Conservation (phyloP, 2,329 filamentous ascomycete species). For the Penicillium verrucosum region DNA sequence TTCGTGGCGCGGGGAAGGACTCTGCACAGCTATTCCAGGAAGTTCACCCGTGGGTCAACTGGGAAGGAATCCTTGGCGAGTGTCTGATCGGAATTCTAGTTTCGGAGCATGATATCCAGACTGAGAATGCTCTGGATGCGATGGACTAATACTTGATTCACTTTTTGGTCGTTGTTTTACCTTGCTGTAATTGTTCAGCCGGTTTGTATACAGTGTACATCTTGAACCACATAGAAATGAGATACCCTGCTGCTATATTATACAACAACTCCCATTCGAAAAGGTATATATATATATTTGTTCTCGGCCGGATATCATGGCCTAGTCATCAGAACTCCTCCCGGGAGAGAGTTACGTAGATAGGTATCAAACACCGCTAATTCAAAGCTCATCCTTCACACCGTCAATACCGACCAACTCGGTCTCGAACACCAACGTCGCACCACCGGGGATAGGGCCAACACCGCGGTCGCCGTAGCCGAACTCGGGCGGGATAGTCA, state of each 20-base stretch:
- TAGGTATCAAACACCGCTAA: neutral
- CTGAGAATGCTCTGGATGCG: slow-evolving; percentile 49
- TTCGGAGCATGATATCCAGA: slow-evolving; percentile 47
- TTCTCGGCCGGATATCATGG: neutral
- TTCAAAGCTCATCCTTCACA: slow-evolving; percentile 53
- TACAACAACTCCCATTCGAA: neutral
- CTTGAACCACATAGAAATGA: slow-evolving; percentile 15
- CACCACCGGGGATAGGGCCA: slow-evolving; percentile 78
- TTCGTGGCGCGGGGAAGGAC: slow-evolving; percentile 65
- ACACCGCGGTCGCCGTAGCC: slow-evolving; percentile 75
- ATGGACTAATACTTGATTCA: slow-evolving; percentile 52
- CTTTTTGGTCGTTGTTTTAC: neutral
- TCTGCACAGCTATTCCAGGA: slow-evolving; percentile 61
- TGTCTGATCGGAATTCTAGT: slow-evolving; percentile 62
- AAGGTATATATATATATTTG: neutral
- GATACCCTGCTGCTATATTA: slow-evolving; percentile 14
- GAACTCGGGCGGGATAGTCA: slow-evolving; percentile 84
- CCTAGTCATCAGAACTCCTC: neutral
- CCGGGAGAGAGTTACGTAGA: neutral
- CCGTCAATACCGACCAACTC: slow-evolving; percentile 82
- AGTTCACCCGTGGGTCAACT: slow-evolving; percentile 66
- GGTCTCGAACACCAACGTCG: slow-evolving; percentile 87
- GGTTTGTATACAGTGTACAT: slow-evolving; percentile 5
- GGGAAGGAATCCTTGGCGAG: slow-evolving; percentile 62
- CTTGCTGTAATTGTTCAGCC: neutral